Percentiles rank a stretch among this genome's conserved stretches.
These are phyloP conservation scores for Fusarium continuum DNA, from an alignment of 2,329 filamentous ascomycete genomes.

Conservation along the genomic window DNA sequence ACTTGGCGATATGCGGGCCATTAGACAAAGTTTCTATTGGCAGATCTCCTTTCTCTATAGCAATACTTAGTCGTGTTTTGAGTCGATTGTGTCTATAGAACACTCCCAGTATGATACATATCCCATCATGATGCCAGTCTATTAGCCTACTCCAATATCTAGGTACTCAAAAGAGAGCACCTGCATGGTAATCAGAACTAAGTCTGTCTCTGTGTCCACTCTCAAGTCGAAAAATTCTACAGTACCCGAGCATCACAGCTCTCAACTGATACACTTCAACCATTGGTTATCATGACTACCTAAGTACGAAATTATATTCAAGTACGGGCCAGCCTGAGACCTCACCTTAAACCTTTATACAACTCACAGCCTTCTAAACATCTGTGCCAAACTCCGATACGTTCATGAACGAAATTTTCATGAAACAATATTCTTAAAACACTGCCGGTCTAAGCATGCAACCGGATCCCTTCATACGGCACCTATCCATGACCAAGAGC, in stretches of 20 bases:
- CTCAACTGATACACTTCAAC: background rate
- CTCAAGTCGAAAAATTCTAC: background rate
- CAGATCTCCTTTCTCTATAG: too few species aligned
- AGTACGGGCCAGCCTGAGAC: background rate
- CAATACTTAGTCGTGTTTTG: background rate
- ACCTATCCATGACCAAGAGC: slow-evolving; percentile 10
- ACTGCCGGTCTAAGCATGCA: slow-evolving; percentile 29
- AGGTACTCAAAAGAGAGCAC: too few species aligned
- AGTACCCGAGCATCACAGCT: too few species aligned
- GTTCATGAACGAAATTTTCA: slow-evolving; percentile 40
- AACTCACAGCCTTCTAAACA: slow-evolving; percentile 12
- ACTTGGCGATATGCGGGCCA: background rate
- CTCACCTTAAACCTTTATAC: background rate
- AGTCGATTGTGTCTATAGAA: background rate
- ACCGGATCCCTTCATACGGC: slow-evolving; percentile 5
- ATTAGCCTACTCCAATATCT: too few species aligned
- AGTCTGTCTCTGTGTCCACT: too few species aligned
- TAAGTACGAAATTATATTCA: slow-evolving; percentile 15
- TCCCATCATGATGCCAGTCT: too few species aligned
- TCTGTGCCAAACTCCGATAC: slow-evolving; percentile 42
- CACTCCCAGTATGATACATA: too few species aligned
- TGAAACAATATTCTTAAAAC: slow-evolving; percentile 34
- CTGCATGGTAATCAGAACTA: too few species aligned
- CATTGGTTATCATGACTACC: slow-evolving; percentile 13
- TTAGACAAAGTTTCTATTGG: background rate